Evolutionary conservation across 768 basidiomycete species (phyloP), one percentile per base, ranked within the genome.

Genomic region (Tulasnella sp.): DNA sequence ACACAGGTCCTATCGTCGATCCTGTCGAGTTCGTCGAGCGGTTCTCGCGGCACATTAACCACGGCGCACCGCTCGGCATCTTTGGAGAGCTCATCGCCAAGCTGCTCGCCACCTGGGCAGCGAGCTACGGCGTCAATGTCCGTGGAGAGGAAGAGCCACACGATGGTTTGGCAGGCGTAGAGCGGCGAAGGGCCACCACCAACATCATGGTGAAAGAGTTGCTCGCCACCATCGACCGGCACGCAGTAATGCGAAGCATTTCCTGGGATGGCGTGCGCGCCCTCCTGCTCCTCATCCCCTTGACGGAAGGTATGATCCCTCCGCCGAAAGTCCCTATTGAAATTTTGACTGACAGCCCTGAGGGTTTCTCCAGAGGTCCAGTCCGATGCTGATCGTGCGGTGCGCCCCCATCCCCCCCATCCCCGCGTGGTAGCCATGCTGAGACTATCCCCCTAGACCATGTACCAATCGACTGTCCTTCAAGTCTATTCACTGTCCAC

Each of bases 101-200:
- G 88, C 85, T 94, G 40, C 88, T 97, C 31, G 94, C 94, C 68
- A 90, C 93, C 31, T 98, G 95, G 95, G 96, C 95, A 0, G 90
- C 92, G 5, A 95, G 94, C 52, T 96, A 94, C 84, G 97, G 96
- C 56, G 86, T 97, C 71, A 90, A 97, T 84, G 94, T 95, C 82
- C 88, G 87, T 62, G 96, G 95, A 48, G 83, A 88, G 21, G 90
- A 92, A 62, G 86, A 87, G 85, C 86, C 81, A 81, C 84, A 42
- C 82, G 85, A 79, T 84, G 80, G 82, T 12, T 24, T 77, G 27
- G 34, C 79, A 56, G 87, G 83, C 74, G 77, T 85, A 46, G 85
- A 85, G 74, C 86, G 86, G 76, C 88, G 89, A 81, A 87, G 90
- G 82, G 88, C 89, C 74, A 88, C 86, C 42, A 90, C 91, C 46